These are phyloP conservation scores for Trichophyton rubrum DNA, from an alignment of 2,329 filamentous ascomycete genomes.

Conservation along the genomic window DNA sequence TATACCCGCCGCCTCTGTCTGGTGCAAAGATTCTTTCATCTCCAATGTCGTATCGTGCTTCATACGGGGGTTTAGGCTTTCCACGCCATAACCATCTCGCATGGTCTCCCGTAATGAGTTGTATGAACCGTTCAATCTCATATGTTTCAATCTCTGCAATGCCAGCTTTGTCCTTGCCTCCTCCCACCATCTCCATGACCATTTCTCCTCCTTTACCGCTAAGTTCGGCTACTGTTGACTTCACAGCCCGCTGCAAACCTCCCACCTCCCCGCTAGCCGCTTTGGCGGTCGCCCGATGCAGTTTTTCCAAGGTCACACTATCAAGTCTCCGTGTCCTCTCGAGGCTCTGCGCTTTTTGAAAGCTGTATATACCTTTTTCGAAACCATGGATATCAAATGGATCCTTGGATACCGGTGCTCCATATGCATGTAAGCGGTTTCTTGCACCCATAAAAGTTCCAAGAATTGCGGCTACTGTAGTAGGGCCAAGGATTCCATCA, in stretches of 20 bases:
- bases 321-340: constrained; percentile 68
- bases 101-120: constrained; percentile 65
- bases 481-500: constrained; percentile 84
- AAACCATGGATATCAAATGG: constrained; percentile 74
- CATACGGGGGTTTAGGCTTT: constrained; percentile 53
- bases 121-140: constrained; percentile 73
- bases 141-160: constrained; percentile 88
- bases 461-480: constrained; percentile 75
- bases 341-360: constrained; percentile 80
- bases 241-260: constrained; percentile 86
- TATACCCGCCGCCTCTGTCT: constrained; percentile 35
- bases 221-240: constrained; percentile 86
- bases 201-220: constrained; percentile 90
- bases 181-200: constrained; percentile 82
- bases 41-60: constrained; percentile 20
- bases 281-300: constrained; percentile 78
- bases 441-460: constrained; percentile 81
- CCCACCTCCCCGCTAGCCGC: constrained; percentile 80
- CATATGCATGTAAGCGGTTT: constrained; percentile 74
- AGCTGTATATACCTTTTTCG: constrained; percentile 72
- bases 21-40: constrained; percentile 34
- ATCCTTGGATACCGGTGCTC: constrained; percentile 77
- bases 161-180: constrained; percentile 67
- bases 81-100: constrained; percentile 93
- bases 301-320: constrained; percentile 63